These are phyloP conservation scores for Fragosphaeria purpurea DNA, from an alignment of 2,329 filamentous ascomycete species.

Conservation along the genomic window DNA sequence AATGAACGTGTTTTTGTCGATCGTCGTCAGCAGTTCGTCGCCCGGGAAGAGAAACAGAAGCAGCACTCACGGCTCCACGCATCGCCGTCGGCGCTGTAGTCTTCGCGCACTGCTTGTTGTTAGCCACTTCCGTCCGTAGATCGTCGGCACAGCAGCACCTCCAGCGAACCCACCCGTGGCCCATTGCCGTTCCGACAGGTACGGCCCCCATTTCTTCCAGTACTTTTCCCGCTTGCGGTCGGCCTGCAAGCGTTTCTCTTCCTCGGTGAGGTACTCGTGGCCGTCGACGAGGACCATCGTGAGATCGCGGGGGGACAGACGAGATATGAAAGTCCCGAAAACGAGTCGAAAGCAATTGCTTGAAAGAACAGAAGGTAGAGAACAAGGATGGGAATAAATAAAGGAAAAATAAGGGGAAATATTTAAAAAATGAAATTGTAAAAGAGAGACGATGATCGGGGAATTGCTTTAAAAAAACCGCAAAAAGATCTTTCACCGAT, in stretches of 20 bases:
- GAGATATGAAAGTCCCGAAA: no score
- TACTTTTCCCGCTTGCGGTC: constrained; percentile 78
- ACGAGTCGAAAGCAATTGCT: not conserved
- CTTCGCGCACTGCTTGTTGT: constrained; percentile 43
- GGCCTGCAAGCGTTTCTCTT: constrained; percentile 82
- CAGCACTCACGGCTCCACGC: constrained; percentile 79
- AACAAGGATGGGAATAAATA: not conserved
- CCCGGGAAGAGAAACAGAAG: not conserved
- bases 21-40: no score
- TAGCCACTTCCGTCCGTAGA: not conserved
- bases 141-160: no score
- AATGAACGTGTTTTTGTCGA: no score
- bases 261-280: constrained; percentile 77
- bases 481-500: not conserved
- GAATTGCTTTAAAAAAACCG: not conserved
- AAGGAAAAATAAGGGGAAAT: not conserved
- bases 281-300: constrained; percentile 84
- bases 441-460: no score
- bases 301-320: not conserved
- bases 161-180: constrained; percentile 58
- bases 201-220: constrained; percentile 98
- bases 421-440: no score
- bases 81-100: constrained; percentile 83
- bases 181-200: constrained; percentile 91
- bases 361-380: not conserved